These are phyloP conservation scores for Globisporangium viniferum DNA, from an alignment of 352 stramenopile species.

Conservation along the genomic window DNA sequence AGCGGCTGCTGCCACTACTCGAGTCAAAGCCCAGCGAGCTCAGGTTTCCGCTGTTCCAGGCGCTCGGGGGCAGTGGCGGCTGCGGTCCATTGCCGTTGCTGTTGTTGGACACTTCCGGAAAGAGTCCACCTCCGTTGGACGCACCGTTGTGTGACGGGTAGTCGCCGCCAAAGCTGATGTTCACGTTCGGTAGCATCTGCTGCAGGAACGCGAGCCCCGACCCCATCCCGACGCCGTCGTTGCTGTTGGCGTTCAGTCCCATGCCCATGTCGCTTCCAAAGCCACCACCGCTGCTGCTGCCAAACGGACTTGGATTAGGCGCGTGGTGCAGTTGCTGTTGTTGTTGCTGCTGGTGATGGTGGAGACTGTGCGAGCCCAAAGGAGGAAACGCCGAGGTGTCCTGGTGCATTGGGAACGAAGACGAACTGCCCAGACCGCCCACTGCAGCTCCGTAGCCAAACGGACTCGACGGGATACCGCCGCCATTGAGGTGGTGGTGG, in stretches of 20 bases:
- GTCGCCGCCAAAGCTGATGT: slow-evolving; percentile 84
- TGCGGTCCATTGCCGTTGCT: not conserved
- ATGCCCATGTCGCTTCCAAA: slow-evolving; percentile 12
- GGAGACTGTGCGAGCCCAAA: slow-evolving; percentile 26
- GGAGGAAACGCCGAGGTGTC: slow-evolving; percentile 41
- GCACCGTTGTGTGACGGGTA: slow-evolving; percentile 25
- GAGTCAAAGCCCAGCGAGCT: slow-evolving; percentile 23
- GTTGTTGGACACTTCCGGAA: slow-evolving; percentile 6
- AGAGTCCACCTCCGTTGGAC: not conserved
- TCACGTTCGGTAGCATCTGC: slow-evolving; percentile 87
- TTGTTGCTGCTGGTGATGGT: slow-evolving; percentile 22
- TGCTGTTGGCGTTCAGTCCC: not conserved
- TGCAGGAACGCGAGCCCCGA: slow-evolving; percentile 76
- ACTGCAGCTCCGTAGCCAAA: slow-evolving; percentile 21
- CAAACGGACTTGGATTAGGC: slow-evolving; percentile 26
- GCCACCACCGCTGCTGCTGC: slow-evolving; percentile 15
- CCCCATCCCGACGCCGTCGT: slow-evolving; percentile 3
- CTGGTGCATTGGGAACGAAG: slow-evolving; percentile 25
- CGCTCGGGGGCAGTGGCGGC: slow-evolving; percentile 1
- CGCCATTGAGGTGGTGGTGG: slow-evolving; percentile 1
- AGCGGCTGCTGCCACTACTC: not conserved
- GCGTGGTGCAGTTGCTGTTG: slow-evolving; percentile 19
- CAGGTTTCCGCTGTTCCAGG: slow-evolving; percentile 10
- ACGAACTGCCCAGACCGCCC: slow-evolving; percentile 3
- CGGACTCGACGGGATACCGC: slow-evolving; percentile 16